A percentile compares a stretch with the other conserved stretches of the same genome.
Conservation (phyloP, 2,329 filamentous ascomycete species). For the Microsporum canis region DNA sequence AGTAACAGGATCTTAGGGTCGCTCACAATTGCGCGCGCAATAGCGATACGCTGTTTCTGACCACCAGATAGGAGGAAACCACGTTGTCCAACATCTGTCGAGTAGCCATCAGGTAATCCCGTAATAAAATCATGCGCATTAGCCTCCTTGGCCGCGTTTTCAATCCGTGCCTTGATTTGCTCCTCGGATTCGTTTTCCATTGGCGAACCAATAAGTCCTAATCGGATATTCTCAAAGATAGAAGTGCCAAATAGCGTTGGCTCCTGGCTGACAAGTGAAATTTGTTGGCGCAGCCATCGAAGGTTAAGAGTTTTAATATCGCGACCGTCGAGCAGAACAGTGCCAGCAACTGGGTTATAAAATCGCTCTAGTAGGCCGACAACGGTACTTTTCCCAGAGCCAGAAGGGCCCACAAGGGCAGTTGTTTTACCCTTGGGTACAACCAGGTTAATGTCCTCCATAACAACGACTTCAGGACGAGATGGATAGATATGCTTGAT, state of each 20-base stretch:
- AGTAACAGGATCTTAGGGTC: conserved; percentile 86
- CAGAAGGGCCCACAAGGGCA: conserved; percentile 85
- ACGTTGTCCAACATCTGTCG: conserved; percentile 90
- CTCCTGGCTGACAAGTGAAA: conserved; percentile 86
- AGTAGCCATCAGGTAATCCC: conserved; percentile 71
- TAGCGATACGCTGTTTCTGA: conserved; percentile 94
- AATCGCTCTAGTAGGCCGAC: conserved; percentile 89
- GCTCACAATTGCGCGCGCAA: conserved; percentile 79
- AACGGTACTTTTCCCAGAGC: conserved; percentile 89
- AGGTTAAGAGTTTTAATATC: conserved; percentile 75
- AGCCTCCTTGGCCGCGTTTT: conserved; percentile 74
- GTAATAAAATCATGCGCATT: conserved; percentile 91
- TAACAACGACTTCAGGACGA: conserved; percentile 76
- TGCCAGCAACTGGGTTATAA: conserved; percentile 75
- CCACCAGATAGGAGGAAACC: conserved; percentile 88
- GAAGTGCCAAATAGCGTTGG: conserved; percentile 81
- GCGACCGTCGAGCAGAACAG: conserved; percentile 68
- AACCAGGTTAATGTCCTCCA: conserved; percentile 66
- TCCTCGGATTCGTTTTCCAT: conserved; percentile 59
- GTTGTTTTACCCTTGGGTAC: conserved; percentile 87
- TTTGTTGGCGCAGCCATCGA: conserved; percentile 81
- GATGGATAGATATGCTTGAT: conserved; percentile 93
- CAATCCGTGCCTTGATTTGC: conserved; percentile 57
- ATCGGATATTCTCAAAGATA: conserved; percentile 80
- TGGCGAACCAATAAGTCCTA: conserved; percentile 76